Evolutionary conservation across 768 basidiomycete species (phyloP), one percentile per base, ranked within the genome.

Genomic region (Kwoniella sp.): DNA sequence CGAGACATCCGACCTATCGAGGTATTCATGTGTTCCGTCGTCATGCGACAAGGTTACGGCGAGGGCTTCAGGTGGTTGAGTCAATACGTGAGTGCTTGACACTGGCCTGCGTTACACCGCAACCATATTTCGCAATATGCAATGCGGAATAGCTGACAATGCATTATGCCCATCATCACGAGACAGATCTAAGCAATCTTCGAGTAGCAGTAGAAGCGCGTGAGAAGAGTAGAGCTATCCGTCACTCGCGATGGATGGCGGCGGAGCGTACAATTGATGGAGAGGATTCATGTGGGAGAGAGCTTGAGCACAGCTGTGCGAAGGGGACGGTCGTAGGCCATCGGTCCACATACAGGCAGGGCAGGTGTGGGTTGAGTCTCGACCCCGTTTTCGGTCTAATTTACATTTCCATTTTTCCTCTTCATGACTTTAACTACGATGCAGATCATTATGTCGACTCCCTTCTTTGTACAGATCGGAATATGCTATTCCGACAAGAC

Each of bases 1-100:
- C 90, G 84, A 72, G 95, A 97, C 80, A 98, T 98, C 71, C 87
- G 96, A 64, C 96, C 96, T 19, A 97, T 99, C 80, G 96, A 99
- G 79, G 86, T 98, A 72, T 99, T 97, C 87, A 99, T 99, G 96
- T 97, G 94, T 84, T 98, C 96, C 15, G 96, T 99, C 60, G 96
- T 99, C 60, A 92, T 95, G 85, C 86, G 95, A 80, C 93, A 96
- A 81, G 95, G 95, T 54, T 98, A 99, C 80, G 95, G 93, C 64
- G 95, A 98, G 83, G 95, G 94, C 87, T 92, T 95, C 90, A 88
- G 92, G 71, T 96, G 93, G 93, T 76, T 96, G 64, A 93, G 91
- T 68, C 93, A 94, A 94, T 96, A 96, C 82, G 92, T 94, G 79
- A 72, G 90, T 74, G 33, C 36, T 27, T 6, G 8, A 7, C 8